Evolutionary conservation across 768 basidiomycete genomes (phyloP).

Genomic region (Kwoniella pini): DNA sequence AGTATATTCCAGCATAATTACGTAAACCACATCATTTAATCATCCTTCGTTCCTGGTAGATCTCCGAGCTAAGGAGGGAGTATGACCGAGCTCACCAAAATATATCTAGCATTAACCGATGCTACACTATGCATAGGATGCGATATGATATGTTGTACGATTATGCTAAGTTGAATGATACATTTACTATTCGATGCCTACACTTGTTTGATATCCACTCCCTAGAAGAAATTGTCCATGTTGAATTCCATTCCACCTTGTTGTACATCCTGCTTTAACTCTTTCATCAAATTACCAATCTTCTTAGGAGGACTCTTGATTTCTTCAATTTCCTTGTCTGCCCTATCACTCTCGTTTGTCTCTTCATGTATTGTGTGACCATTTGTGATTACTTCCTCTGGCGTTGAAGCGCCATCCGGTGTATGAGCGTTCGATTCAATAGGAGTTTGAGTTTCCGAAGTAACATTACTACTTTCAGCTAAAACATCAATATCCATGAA

Average conservation of each 20-base stretch:
- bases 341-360: conserved; percentile 32
- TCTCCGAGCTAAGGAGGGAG: too few relatives aligned
- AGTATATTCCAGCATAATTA: too few relatives aligned
- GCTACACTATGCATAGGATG: too few relatives aligned
- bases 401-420: background rate
- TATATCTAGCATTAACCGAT: too few relatives aligned
- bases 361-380: conserved; percentile 59
- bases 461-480: conserved; percentile 47
- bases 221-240: conserved; percentile 46
- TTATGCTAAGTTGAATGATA: too few relatives aligned
- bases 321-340: conserved; percentile 11
- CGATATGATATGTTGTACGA: too few relatives aligned
- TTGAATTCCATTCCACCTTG: conserved; percentile 53
- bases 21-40: too few relatives aligned
- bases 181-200: too few relatives aligned
- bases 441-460: conserved; percentile 1
- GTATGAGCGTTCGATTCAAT: background rate
- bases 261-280: conserved; percentile 78
- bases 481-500: conserved; percentile 86
- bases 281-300: conserved; percentile 80
- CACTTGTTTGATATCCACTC: too few relatives aligned
- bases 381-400: conserved; percentile 34
- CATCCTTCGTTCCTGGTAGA: too few relatives aligned
- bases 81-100: too few relatives aligned
- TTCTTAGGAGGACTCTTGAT: conserved; percentile 54